These are phyloP conservation scores for Symbiodinium natans DNA, from an alignment of 73 alveolate species.

Conservation along the genomic window DNA sequence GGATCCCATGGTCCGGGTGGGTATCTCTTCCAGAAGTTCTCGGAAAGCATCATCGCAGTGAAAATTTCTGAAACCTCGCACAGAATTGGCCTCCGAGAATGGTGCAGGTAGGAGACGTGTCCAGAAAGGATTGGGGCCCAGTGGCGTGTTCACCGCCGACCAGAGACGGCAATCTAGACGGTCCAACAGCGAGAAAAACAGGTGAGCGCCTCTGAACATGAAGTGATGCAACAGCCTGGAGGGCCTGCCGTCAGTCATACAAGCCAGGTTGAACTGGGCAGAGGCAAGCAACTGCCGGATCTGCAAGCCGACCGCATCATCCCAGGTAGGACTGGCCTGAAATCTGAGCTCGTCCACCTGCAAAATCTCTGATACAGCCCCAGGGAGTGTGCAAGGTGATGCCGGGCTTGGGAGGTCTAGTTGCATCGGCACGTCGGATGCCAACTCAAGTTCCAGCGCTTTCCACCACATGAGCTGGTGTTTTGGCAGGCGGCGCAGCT, in stretches of 20 bases:
- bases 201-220: background rate
- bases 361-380: background rate
- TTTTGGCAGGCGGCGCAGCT: background rate
- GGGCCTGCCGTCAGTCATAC: background rate
- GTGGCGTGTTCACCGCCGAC: background rate
- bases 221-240: slow-evolving; percentile 27
- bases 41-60: background rate
- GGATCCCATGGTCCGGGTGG: background rate
- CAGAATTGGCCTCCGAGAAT: background rate
- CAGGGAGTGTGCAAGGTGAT: slow-evolving; percentile 12
- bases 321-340: slow-evolving; percentile 51
- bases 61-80: background rate
- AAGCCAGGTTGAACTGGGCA: slow-evolving; percentile 15
- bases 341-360: slow-evolving; percentile 2
- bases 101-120: background rate
- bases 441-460: background rate
- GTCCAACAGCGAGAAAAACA: background rate
- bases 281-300: background rate
- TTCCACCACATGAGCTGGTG: background rate
- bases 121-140: background rate
- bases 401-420: background rate
- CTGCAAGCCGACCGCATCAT: slow-evolving; percentile 14
- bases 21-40: background rate
- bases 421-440: background rate
- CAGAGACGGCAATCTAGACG: background rate